phyloP scores from a whole-genome alignment of 2,329 filamentous ascomycete genomes.

The Colletotrichum melonis region DNA sequence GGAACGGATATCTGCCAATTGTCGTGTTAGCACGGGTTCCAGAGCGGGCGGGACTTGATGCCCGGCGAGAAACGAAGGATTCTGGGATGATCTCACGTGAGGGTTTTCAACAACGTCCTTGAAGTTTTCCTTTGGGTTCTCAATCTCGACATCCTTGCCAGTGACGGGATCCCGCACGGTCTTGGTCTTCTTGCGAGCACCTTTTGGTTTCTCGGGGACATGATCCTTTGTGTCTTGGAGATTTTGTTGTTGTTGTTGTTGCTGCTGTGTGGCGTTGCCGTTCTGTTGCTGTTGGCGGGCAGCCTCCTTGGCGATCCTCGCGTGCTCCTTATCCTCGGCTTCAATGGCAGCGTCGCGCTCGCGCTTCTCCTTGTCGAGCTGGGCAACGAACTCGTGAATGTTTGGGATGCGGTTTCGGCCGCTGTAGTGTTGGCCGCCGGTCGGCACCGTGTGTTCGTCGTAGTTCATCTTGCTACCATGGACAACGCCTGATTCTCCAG shows the following conservation, averaged over 20 bases:
- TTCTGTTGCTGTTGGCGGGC: not conserved
- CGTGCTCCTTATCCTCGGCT: constrained; percentile 56
- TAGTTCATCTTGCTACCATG: constrained; percentile 47
- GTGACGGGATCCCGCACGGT: constrained; percentile 89
- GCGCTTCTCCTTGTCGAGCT: constrained; percentile 83
- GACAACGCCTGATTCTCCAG: constrained; percentile 5
- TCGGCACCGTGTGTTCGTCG: constrained; percentile 54
- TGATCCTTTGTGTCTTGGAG: constrained; percentile 55
- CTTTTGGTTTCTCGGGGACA: constrained; percentile 42
- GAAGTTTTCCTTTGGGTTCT: constrained; percentile 78
- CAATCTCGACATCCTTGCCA: constrained; percentile 85
- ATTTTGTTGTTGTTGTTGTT: not conserved
- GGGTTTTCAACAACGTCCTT: constrained; percentile 79
- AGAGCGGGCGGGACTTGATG: too few relatives aligned
- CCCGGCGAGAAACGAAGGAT: not conserved
- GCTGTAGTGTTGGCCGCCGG: constrained; percentile 78
- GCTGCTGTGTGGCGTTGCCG: not conserved
- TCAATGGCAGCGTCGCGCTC: constrained; percentile 80
- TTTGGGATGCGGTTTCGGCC: constrained; percentile 87
- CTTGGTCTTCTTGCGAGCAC: constrained; percentile 64
- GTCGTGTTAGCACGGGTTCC: not conserved
- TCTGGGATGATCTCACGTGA: constrained; percentile 58
- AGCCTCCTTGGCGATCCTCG: constrained; percentile 33
- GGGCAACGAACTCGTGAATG: constrained; percentile 84
- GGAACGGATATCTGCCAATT: constrained; percentile 77